These are phyloP conservation scores for Erodium moschatum DNA, from an alignment of 441 rosid species.

Conservation along the genomic window DNA sequence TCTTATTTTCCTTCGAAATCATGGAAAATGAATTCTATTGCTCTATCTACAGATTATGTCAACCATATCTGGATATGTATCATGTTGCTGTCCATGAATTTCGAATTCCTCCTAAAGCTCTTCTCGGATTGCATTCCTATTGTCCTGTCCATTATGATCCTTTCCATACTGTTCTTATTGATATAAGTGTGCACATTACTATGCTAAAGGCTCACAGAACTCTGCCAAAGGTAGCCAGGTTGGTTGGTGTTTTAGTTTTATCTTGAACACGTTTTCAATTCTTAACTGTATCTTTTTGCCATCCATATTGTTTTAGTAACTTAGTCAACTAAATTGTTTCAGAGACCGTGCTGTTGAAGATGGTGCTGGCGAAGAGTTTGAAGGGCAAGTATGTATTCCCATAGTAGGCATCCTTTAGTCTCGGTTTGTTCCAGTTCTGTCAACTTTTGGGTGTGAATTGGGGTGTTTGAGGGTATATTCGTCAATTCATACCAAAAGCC, in stretches of 20 bases:
- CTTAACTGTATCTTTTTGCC: background rate
- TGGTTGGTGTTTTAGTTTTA: conserved; percentile 23
- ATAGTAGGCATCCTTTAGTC: background rate
- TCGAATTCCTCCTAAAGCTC: conserved; percentile 85
- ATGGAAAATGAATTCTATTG: conserved; percentile 10
- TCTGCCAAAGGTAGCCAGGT: conserved; percentile 48
- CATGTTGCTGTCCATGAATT: conserved; percentile 73
- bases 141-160: conserved; percentile 86
- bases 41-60: conserved; percentile 36
- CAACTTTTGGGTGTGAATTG: too few species aligned
- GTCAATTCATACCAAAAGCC: too few species aligned
- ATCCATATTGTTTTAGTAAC: conserved; percentile 14
- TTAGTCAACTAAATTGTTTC: conserved; percentile 30
- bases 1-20: background rate
- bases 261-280: conserved; percentile 4
- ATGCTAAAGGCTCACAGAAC: conserved; percentile 36
- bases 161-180: conserved; percentile 70
- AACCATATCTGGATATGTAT: conserved; percentile 41
- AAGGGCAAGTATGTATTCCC: conserved; percentile 44
- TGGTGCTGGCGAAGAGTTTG: conserved; percentile 29
- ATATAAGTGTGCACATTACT: conserved; percentile 64
- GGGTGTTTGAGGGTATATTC: too few species aligned
- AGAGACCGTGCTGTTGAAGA: conserved; percentile 35
- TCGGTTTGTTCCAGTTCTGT: too few species aligned
- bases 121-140: conserved; percentile 81